Conservation (phyloP, 2,329 filamentous ascomycete genomes). For the Epichloe baconii region DNA sequence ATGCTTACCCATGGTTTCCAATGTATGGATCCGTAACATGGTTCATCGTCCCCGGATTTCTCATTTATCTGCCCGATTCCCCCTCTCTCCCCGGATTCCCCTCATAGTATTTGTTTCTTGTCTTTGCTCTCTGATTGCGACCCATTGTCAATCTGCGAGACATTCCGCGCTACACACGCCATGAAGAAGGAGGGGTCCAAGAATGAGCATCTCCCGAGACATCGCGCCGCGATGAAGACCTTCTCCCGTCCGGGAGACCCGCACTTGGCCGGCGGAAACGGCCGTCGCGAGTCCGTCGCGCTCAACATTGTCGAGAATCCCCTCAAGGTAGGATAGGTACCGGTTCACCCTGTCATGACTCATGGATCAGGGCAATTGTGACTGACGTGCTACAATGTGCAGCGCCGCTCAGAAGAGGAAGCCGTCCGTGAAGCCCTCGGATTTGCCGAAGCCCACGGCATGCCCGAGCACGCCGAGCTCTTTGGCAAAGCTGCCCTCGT, state of each 20-base stretch:
- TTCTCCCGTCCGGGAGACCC: background rate
- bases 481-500: conserved; percentile 17
- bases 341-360: background rate
- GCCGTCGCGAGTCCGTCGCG: conserved; percentile 13
- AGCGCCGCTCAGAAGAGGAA: conserved; percentile 13
- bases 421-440: conserved; percentile 26
- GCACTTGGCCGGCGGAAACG: background rate
- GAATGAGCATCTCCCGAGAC: background rate
- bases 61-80: background rate
- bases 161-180: no score
- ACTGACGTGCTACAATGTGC: background rate
- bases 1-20: background rate
- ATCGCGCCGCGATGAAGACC: conserved; percentile 5
- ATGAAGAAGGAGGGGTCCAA: no score
- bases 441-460: conserved; percentile 33
- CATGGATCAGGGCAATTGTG: background rate
- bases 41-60: no score
- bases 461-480: conserved; percentile 32
- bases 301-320: conserved; percentile 22
- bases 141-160: no score
- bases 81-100: no score
- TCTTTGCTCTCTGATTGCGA: no score
- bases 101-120: no score
- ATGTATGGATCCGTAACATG: no score
- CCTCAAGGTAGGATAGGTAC: conserved; percentile 13